A percentile compares a stretch with the other conserved stretches of the same genome.
Conservation (phyloP, 768 basidiomycete genomes). For the Podaxis rugospora region DNA sequence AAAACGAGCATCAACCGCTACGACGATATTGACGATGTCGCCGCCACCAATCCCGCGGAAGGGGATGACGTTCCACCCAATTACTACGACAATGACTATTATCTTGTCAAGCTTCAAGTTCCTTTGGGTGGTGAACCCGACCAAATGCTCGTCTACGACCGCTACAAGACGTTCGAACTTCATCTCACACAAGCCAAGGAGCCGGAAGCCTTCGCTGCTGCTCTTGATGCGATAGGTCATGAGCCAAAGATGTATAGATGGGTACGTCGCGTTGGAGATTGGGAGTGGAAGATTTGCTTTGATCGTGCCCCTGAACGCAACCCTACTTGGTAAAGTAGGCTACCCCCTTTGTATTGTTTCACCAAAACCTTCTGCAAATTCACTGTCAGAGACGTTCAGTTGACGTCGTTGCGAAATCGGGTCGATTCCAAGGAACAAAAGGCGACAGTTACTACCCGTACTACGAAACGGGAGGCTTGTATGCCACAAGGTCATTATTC, state of each 20-base stretch:
- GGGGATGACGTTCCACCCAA: constrained; percentile 21
- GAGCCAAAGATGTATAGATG: constrained; percentile 16
- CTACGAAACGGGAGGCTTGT: too few species aligned
- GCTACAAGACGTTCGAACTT: constrained; percentile 33
- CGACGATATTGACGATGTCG: constrained; percentile 16
- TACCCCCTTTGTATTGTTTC: not conserved
- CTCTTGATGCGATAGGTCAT: constrained; percentile 15
- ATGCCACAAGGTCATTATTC: too few species aligned
- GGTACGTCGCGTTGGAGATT: constrained; percentile 10
- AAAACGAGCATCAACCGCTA: constrained; percentile 20
- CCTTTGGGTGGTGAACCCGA: constrained; percentile 15
- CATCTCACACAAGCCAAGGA: constrained; percentile 24
- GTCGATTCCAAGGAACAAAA: too few species aligned
- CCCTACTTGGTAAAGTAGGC: constrained; percentile 12
- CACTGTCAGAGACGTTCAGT: too few species aligned
- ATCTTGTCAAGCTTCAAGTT: constrained; percentile 38
- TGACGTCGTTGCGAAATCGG: too few species aligned
- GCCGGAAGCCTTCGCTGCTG: constrained; percentile 18
- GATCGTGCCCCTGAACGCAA: constrained; percentile 11
- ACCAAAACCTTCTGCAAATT: too few species aligned
- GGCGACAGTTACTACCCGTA: too few species aligned
- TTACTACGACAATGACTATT: constrained; percentile 28
- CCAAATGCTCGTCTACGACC: constrained; percentile 36
- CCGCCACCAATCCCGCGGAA: not conserved
- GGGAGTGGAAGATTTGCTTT: constrained; percentile 16